Percentiles rank a stretch among this genome's conserved stretches.
Evolutionary conservation across 192 early-diverging fungal species (phyloP).

Genomic region (Mortierella hygrophila): DNA sequence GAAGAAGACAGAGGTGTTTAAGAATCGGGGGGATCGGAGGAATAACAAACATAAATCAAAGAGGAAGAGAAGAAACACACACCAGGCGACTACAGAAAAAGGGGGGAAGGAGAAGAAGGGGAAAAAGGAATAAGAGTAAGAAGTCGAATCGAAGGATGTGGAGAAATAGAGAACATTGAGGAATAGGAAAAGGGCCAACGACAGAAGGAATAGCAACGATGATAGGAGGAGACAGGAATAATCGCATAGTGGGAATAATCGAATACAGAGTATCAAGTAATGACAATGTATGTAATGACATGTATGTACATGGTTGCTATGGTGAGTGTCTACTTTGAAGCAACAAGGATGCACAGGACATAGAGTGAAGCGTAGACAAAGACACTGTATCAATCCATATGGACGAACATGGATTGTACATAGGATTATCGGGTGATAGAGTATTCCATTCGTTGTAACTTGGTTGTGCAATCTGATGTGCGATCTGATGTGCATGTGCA

Average conservation of each 20-base stretch:
- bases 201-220: background rate
- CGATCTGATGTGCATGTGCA: too few relatives aligned
- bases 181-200: background rate
- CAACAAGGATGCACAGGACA: background rate
- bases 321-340: background rate
- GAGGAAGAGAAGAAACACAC: background rate
- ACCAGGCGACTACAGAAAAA: constrained; percentile 1
- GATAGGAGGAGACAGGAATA: background rate
- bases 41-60: background rate
- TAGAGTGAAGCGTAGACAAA: background rate
- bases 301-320: background rate
- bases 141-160: background rate
- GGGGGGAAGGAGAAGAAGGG: background rate
- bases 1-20: constrained; percentile 12
- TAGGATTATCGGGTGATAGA: background rate
- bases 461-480: too few relatives aligned
- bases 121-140: background rate
- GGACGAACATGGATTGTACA: background rate
- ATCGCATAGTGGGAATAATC: background rate
- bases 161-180: constrained; percentile 3
- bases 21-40: constrained; percentile 13
- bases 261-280: background rate
- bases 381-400: background rate
- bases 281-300: background rate
- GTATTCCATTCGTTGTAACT: too few relatives aligned